These are phyloP conservation scores for Candida morakotiae DNA, from an alignment of 805 yeast species.

Conservation along the genomic window DNA sequence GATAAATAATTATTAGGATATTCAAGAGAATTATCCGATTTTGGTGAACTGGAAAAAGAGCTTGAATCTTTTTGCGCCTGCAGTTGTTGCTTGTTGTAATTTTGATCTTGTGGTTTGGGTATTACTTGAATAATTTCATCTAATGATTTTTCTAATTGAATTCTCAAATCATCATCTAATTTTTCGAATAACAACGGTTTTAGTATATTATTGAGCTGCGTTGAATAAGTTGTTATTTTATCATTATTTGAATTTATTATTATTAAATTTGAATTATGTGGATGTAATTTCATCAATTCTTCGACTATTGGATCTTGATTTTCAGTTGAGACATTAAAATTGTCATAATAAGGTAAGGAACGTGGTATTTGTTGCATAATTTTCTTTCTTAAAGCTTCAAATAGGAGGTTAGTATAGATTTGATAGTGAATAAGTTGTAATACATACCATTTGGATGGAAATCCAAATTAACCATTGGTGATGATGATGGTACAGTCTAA, in stretches of 20 bases:
- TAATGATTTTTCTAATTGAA: constrained; percentile 24
- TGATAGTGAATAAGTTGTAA: too few species aligned
- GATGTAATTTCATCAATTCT: constrained; percentile 28
- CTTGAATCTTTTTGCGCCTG: neutral
- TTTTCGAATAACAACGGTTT: constrained; percentile 23
- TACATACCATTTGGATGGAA: constrained; percentile 17
- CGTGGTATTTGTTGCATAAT: constrained; percentile 14
- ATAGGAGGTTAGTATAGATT: constrained; percentile 10
- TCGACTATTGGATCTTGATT: constrained; percentile 28
- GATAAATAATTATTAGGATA: constrained; percentile 37
- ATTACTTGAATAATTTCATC: constrained; percentile 22
- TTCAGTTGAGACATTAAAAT: constrained; percentile 3
- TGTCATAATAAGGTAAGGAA: constrained; percentile 12
- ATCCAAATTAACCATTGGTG: constrained; percentile 1
- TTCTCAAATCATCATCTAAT: constrained; percentile 25
- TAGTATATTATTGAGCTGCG: constrained; percentile 25
- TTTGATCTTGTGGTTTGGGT: constrained; percentile 13
- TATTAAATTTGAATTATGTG: constrained; percentile 16
- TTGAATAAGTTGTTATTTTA: constrained; percentile 21
- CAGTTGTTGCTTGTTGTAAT: constrained; percentile 2
- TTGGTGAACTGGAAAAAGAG: constrained; percentile 1
- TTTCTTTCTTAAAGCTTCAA: constrained; percentile 13
- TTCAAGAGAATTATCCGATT: neutral
- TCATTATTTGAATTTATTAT: constrained; percentile 1
- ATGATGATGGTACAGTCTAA: too few species aligned